These are phyloP conservation scores for Cercophora newfieldiana DNA, from an alignment of 495 filamentous ascomycete genomes.

Conservation along the genomic window DNA sequence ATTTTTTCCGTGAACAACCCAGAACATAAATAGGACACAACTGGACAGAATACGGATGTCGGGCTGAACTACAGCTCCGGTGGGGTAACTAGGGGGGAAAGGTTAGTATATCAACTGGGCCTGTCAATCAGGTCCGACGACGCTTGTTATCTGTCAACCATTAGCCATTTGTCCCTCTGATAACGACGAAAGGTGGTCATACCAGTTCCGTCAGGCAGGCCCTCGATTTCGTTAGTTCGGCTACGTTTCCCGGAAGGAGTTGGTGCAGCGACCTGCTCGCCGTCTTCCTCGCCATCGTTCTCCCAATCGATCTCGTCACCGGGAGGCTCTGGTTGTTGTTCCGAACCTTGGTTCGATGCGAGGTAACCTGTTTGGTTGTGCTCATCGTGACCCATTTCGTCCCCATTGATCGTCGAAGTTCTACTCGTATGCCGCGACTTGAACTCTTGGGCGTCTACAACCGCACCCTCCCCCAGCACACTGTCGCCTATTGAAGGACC, in stretches of 20 bases:
- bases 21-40: too few species aligned
- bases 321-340: background rate
- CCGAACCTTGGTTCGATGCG: background rate
- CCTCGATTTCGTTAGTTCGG: slow-evolving; percentile 34
- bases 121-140: slow-evolving; percentile 46
- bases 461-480: background rate
- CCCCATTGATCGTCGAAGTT: slow-evolving; percentile 44
- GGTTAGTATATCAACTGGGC: slow-evolving; percentile 4
- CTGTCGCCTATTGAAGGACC: slow-evolving; percentile 10
- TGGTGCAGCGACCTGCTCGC: slow-evolving; percentile 11
- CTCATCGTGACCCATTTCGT: slow-evolving; percentile 47
- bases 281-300: slow-evolving; percentile 39
- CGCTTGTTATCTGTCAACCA: slow-evolving; percentile 47
- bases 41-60: too few species aligned
- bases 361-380: background rate
- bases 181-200: slow-evolving; percentile 21
- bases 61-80: slow-evolving; percentile 33
- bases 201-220: slow-evolving; percentile 42
- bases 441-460: slow-evolving; percentile 9
- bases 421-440: slow-evolving; percentile 38
- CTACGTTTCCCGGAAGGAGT: slow-evolving; percentile 29
- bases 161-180: slow-evolving; percentile 26
- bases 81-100: background rate
- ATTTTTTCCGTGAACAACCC: too few species aligned
- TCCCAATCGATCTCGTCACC: slow-evolving; percentile 45